Evolutionary conservation across 2,329 filamentous ascomycete species (phyloP).

Genomic region (Aspergillus fructus): DNA sequence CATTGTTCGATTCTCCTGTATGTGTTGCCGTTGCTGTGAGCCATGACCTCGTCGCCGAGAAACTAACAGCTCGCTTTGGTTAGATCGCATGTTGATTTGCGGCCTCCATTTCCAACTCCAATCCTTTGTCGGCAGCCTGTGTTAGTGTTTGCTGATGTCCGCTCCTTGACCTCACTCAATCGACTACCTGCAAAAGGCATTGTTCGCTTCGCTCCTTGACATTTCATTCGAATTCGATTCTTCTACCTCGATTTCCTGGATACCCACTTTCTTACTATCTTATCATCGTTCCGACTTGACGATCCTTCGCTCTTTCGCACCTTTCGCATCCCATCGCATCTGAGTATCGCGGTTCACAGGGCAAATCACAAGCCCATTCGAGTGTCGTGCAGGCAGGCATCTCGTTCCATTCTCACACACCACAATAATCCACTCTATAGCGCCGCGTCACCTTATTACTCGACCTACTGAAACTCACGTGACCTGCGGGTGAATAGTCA

Average conservation of each 20-base stretch:
- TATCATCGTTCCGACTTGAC: neutral
- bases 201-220: constrained; percentile 8
- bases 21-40: neutral
- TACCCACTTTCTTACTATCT: neutral
- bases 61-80: neutral
- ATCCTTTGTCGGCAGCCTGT: constrained; percentile 10
- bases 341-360: neutral
- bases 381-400: constrained; percentile 15
- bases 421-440: neutral
- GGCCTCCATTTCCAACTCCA: neutral
- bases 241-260: neutral
- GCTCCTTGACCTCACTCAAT: constrained; percentile 9
- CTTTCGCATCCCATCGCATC: neutral
- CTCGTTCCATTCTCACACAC: neutral
- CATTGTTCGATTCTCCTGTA: constrained; percentile 5
- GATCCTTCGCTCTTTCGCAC: neutral
- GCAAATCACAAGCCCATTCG: neutral
- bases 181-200: neutral
- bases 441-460: neutral
- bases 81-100: constrained; percentile 12
- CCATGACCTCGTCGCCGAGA: neutral
- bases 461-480: neutral
- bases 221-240: neutral
- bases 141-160: constrained; percentile 10
- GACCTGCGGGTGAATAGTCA: neutral